A percentile compares a stretch with the other conserved stretches of the same genome.
phyloP scores from a whole-genome alignment of 2,329 filamentous ascomycete genomes.

The Dactylonectria estremocensis region DNA sequence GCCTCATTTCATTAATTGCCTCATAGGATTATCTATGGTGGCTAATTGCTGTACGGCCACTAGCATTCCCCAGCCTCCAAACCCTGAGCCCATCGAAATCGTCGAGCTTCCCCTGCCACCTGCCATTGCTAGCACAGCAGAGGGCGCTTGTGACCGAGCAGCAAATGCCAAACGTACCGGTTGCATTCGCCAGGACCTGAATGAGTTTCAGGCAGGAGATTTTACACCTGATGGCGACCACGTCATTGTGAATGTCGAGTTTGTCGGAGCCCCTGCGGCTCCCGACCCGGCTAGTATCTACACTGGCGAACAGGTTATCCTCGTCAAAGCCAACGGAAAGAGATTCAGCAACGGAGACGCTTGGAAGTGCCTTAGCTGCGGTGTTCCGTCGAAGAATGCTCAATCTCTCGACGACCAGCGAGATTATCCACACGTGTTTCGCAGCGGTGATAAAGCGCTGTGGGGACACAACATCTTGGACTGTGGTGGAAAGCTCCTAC shows the following conservation, averaged over 20 bases:
- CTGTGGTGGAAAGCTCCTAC: conserved; percentile 53
- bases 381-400: conserved; percentile 53
- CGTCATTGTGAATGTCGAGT: conserved; percentile 57
- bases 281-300: conserved; percentile 60
- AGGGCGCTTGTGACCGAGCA: neutral
- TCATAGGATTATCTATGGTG: no score
- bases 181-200: neutral
- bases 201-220: conserved; percentile 19
- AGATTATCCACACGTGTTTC: conserved; percentile 62
- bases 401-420: conserved; percentile 38
- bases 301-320: conserved; percentile 58
- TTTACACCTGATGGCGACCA: conserved; percentile 62
- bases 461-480: conserved; percentile 55
- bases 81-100: conserved; percentile 8
- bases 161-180: neutral
- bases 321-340: conserved; percentile 59
- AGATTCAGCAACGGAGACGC: conserved; percentile 60
- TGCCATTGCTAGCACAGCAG: neutral
- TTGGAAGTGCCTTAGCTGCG: conserved; percentile 65
- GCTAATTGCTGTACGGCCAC: no score
- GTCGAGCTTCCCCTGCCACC: conserved; percentile 10
- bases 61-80: neutral
- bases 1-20: no score
- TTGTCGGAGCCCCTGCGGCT: conserved; percentile 58
- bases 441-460: conserved; percentile 55